Conservation (phyloP, 257 asterid genomes). For the Coffea canephora region DNA sequence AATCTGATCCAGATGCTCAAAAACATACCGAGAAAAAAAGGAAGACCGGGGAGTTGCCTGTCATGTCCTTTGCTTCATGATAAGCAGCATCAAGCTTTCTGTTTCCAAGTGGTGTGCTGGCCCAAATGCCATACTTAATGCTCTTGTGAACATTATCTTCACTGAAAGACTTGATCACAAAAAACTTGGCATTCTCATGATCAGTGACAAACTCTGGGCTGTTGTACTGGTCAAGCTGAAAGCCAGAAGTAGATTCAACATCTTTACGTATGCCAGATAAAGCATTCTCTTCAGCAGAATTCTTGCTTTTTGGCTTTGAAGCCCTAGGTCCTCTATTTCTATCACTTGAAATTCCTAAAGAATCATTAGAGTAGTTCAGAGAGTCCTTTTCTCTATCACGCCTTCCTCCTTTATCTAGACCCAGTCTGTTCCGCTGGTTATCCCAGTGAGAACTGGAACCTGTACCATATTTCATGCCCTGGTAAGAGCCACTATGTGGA, state of each 20-base stretch:
- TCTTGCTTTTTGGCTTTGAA: constrained; percentile 66
- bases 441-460: constrained; percentile 59
- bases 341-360: constrained; percentile 62
- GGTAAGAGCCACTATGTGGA: constrained; percentile 59
- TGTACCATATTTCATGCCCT: constrained; percentile 37
- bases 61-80: constrained; percentile 66
- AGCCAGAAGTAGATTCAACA: constrained; percentile 54
- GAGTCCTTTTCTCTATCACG: constrained; percentile 77
- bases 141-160: constrained; percentile 97
- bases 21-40: constrained; percentile 86
- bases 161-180: constrained; percentile 94
- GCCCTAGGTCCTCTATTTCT: constrained; percentile 98
- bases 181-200: constrained; percentile 73
- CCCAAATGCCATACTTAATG: constrained; percentile 89
- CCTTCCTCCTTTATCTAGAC: constrained; percentile 65
- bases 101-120: constrained; percentile 97
- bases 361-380: constrained; percentile 47
- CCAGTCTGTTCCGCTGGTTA: constrained; percentile 43
- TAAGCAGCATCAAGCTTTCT: constrained; percentile 93
- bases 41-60: constrained; percentile 69
- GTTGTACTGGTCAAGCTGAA: constrained; percentile 53
- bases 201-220: constrained; percentile 69
- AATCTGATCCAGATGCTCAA: constrained; percentile 8
- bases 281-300: constrained; percentile 60
- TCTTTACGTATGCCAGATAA: constrained; percentile 48